Evolutionary conservation across 2,329 filamentous ascomycete genomes (phyloP).

Genomic region (Aureobasidium leucospermi): DNA sequence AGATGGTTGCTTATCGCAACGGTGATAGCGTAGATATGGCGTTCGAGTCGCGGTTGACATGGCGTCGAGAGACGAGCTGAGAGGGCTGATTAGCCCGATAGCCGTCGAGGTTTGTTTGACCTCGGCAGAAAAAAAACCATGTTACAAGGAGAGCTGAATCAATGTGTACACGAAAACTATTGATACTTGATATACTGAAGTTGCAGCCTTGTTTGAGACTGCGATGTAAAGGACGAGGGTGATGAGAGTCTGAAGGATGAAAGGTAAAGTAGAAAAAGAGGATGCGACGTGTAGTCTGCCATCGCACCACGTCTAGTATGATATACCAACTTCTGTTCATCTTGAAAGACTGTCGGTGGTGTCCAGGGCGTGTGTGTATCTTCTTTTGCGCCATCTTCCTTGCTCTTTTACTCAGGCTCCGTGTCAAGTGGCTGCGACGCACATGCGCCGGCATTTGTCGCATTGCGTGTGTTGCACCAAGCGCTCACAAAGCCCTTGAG

Average conservation of each 20-base stretch:
- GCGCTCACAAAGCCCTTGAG: too few species aligned
- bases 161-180: not conserved
- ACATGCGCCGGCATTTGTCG: not conserved
- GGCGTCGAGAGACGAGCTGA: slow-evolving; percentile 3
- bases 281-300: too few species aligned
- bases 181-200: not conserved
- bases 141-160: not conserved
- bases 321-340: not conserved
- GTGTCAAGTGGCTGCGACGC: not conserved
- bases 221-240: too few species aligned
- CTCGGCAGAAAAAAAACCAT: not conserved
- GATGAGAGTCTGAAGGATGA: too few species aligned
- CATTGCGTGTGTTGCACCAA: too few species aligned
- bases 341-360: not conserved
- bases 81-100: not conserved
- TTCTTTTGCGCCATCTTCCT: not conserved
- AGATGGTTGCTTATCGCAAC: slow-evolving; percentile 9
- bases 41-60: not conserved
- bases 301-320: not conserved
- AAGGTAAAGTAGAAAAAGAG: too few species aligned
- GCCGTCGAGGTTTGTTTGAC: not conserved
- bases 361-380: not conserved
- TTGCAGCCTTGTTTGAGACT: too few species aligned
- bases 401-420: not conserved
- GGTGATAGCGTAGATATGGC: slow-evolving; percentile 5